Evolutionary conservation across 371 early-diverging fungal species (phyloP).

Genomic region (Mucor irregularis): DNA sequence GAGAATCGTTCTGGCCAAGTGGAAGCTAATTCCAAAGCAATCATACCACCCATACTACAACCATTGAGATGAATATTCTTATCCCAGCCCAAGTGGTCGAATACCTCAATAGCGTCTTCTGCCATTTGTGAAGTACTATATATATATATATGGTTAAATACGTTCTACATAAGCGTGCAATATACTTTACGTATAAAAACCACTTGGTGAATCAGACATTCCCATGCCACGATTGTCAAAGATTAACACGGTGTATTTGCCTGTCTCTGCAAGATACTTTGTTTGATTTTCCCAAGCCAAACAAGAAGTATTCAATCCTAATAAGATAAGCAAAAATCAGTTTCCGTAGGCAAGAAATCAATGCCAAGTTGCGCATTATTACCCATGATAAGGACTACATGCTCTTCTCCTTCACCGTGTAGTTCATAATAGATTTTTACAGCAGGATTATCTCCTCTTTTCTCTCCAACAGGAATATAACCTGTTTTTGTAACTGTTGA

Average conservation of each 20-base stretch:
- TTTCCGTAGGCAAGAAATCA: too few species aligned
- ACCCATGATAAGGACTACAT: constrained; percentile 66
- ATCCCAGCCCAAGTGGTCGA: constrained; percentile 65
- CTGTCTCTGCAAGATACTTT: constrained; percentile 52
- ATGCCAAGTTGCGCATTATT: background rate
- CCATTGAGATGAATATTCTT: constrained; percentile 63
- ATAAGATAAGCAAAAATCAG: too few species aligned
- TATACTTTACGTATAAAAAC: constrained; percentile 46
- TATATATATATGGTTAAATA: background rate
- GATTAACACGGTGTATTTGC: constrained; percentile 65
- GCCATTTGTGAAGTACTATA: constrained; percentile 64
- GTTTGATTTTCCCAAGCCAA: constrained; percentile 49
- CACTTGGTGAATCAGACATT: constrained; percentile 49
- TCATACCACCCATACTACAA: constrained; percentile 76
- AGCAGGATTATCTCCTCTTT: constrained; percentile 8
- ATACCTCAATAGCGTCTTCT: constrained; percentile 54
- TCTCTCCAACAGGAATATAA: constrained; percentile 22
- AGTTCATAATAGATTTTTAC: constrained; percentile 63
- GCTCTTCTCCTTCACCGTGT: constrained; percentile 60
- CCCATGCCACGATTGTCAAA: constrained; percentile 81
- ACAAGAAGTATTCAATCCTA: constrained; percentile 49
- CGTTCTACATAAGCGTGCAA: too few species aligned
- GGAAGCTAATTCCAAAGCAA: constrained; percentile 54
- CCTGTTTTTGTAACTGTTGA: constrained; percentile 17
- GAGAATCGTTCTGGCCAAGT: constrained; percentile 25